Evolutionary conservation across 345 rosid genomes (phyloP), one percentile per base, ranked within the genome.

Genomic region (Eutrema yunnanense): DNA sequence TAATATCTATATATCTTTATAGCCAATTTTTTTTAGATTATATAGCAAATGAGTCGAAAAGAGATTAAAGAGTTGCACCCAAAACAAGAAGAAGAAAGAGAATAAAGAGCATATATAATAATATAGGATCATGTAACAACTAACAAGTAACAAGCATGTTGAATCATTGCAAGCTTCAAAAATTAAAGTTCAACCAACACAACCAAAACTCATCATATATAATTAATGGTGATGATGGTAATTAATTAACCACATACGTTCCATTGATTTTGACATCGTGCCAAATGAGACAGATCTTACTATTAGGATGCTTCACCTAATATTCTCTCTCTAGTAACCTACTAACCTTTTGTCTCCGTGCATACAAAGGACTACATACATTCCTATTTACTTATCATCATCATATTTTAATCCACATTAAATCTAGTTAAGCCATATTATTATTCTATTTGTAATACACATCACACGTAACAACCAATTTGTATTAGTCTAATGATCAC

Each of bases 121-220:
- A 44, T 70, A 38, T 59, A 47, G 29, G 56, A 62, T 53, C 50
- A 47, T 53, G 75, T 63, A 76, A 55, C 71, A 77, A 51, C 67
- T 34, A 77, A n/a, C 42, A 56, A 36, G 38, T 36, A 6, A 57
- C 73, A 49, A 52, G 67, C 80, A 76, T 49, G 80, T 76, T 72
- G 67, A 70, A 64, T 76, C 65, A 76, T 71, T 71, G 61, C 75
- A 70, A 70, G 29, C 48, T 63, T 76, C 80, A 72, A 75, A 76
- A 76, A 62, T 12, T 65, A 43, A 69, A 76, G 60, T 38, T 69
- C 26, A 69, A 63, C 66, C 42, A 56, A 63, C 54, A 38, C 53
- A 62, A 51, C 73, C 27, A 63, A 75, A 69, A 54, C 52, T 69
- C 70, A 75, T 75, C 27, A 62, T 56, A 41, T 22, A 19, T 41